Base-by-base conservation (phyloP, 2,329 filamentous ascomycete genomes). In the Calonectria honghensis region DNA sequence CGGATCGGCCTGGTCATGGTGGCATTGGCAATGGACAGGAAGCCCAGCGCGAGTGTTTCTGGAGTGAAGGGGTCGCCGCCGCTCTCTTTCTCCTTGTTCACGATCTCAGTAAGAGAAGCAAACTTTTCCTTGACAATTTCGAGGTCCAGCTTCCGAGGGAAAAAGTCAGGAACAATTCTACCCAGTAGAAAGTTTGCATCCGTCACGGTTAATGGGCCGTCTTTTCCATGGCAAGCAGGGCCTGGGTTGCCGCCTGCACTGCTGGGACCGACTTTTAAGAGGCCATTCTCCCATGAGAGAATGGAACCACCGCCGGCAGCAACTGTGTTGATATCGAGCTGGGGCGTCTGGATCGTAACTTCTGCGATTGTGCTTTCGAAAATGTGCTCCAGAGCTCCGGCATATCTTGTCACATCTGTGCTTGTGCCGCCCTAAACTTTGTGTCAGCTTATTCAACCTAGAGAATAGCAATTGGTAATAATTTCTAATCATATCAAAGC, bases 271-370 rank as follows among this genome's bases (percentile, higher is more conserved):
- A 94, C 93, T 0, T 93, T 91, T 41, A 95, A 93, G 0, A 95
- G 86, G 0, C 94, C 93, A 72, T 95, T 95, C 67, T 90, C 89
- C 86, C 91, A 94, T 76, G 93, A 91, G 1, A 95, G 85, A 6
- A 88, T 87, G 0, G 85, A 88, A 9, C 88, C 88, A 48, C 88
- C 88, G 4, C 87, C 87, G 24, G 87, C 87, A 10, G 87, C 87
- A 3, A 95, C 93, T 0, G 93, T 95, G 82, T 94, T 94, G 84
- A 95, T 95, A 78, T 95, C 93, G 2, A 95, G 87, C 79, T 94
- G 93, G 0, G 93, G 93, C 2, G 91, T 92, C 74, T 94, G 92
- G 16, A 95, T 94, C 0, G 92, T 93, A 0, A 94, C 91, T 32
- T 93, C 92, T 0, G 93, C 93, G 5, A 93, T 92, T 1, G 93